Percentiles rank a stretch among this genome's conserved stretches.
These are phyloP conservation scores for Scenedesmus sp. DNA, from an alignment of 163 green algal genomes.

Conservation along the genomic window DNA sequence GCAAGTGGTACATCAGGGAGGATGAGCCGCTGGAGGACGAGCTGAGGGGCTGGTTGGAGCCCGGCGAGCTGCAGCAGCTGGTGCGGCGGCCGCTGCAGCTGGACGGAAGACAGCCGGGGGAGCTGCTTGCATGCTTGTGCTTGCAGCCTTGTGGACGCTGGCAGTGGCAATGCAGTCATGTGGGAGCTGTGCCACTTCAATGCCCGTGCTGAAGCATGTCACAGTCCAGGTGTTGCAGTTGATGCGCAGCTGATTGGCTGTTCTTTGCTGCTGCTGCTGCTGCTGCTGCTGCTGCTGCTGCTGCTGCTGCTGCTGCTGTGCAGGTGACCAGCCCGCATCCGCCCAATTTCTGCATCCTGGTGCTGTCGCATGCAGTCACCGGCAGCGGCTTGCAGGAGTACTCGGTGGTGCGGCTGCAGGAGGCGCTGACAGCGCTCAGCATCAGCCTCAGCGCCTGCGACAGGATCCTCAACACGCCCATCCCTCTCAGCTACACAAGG, in stretches of 20 bases:
- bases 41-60: conserved; percentile 47
- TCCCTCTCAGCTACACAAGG: conserved; percentile 54
- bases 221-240: too few species aligned
- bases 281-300: neutral
- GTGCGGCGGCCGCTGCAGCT: neutral
- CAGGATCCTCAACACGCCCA: conserved; percentile 63
- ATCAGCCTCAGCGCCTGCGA: conserved; percentile 41
- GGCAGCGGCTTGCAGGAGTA: conserved; percentile 31
- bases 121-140: too few species aligned
- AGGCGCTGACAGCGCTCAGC: conserved; percentile 32
- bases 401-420: conserved; percentile 39
- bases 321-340: conserved; percentile 44
- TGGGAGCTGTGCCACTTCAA: too few species aligned
- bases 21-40: conserved; percentile 40
- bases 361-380: conserved; percentile 35
- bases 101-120: too few species aligned
- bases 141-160: too few species aligned
- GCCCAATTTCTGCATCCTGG: conserved; percentile 51
- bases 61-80: conserved; percentile 45
- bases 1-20: conserved; percentile 55
- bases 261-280: too few species aligned
- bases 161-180: too few species aligned
- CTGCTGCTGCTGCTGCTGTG: neutral
- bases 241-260: too few species aligned
- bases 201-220: too few species aligned